Base-by-base conservation (phyloP, 2,329 filamentous ascomycete genomes). In the Trichoderma sp. region DNA sequence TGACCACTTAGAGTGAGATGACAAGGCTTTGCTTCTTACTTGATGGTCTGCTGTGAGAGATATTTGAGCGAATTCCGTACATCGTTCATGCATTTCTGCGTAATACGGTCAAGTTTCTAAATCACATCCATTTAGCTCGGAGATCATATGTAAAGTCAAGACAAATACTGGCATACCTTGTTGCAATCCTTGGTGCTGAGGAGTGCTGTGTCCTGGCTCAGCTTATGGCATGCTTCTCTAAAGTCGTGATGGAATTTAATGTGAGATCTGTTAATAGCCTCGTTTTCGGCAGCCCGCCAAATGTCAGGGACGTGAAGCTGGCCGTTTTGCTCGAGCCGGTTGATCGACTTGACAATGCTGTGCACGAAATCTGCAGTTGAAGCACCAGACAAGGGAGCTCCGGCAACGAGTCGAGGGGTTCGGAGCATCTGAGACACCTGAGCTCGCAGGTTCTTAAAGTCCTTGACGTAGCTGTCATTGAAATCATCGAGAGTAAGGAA, bases 171-270 rank as follows among this genome's bases (percentile, higher is more conserved):
- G 5, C 52, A 35, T 57, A 65, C 63, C 63, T 57, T 65, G 19
- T 65, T 65, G 63, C 63, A 65, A 15, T 65, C 63, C 37, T 57
- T 65, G 22, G 63, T 65, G 48, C 63, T 65, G 4, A 65, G 15
- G 27, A 65, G 52, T n/a, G 37, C 19, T 27, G 63, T 8, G 13
- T 65, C 63, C 54, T 48, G 37, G n/a, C 34, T 56, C 37, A 65
- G 63, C 52, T 56, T 57, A 9, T 57, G 48, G 63, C 63, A 65
- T 34, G 52, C 63, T 52, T 65, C 63, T 48, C 63, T 65, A 42
- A 35, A 65, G 63, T 65, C 63, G 52, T 65, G 12, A 52, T 65
- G 63, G 27, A 65, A 56, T 48, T 65, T 65, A 37, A 65, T 65
- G 52, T 65, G 63, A 37, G 63, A 65, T 48, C 63, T 42, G 52